Conservation (phyloP, 306 rosid genomes). For the Sindora glabra region DNA sequence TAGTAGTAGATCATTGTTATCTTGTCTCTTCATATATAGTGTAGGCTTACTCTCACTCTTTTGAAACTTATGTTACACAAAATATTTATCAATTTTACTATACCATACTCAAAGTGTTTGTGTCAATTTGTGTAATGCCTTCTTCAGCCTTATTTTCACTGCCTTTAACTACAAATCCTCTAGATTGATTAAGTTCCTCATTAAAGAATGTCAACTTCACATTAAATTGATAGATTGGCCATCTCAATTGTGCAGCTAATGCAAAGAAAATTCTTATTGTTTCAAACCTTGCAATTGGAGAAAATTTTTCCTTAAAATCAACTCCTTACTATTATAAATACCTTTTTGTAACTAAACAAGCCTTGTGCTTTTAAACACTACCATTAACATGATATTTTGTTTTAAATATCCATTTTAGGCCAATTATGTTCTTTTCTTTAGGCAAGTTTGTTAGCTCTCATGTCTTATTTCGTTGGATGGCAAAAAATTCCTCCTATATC, state of each 20-base stretch:
- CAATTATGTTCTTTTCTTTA: neutral
- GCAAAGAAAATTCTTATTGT: too few species aligned
- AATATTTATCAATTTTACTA: neutral
- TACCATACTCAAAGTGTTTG: neutral
- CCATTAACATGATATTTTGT: neutral
- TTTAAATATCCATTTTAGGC: neutral
- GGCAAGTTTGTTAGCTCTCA: neutral
- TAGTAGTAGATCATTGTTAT: neutral
- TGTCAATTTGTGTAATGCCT: neutral
- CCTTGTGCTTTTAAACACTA: neutral
- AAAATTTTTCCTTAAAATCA: neutral
- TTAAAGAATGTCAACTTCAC: neutral
- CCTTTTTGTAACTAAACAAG: neutral
- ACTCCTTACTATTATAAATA: neutral
- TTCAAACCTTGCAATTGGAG: neutral
- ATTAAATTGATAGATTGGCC: too few species aligned
- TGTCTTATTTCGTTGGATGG: neutral
- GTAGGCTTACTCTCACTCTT: neutral
- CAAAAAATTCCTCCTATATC: neutral
- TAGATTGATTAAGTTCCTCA: neutral
- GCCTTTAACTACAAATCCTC: neutral
- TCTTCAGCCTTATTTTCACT: neutral
- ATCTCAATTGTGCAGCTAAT: too few species aligned
- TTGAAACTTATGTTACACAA: neutral
- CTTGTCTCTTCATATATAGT: neutral